A percentile compares a stretch with the other conserved stretches of the same genome.
Evolutionary conservation across 2,329 filamentous ascomycete genomes (phyloP).

Genomic region (Aureobasidium sp.): DNA sequence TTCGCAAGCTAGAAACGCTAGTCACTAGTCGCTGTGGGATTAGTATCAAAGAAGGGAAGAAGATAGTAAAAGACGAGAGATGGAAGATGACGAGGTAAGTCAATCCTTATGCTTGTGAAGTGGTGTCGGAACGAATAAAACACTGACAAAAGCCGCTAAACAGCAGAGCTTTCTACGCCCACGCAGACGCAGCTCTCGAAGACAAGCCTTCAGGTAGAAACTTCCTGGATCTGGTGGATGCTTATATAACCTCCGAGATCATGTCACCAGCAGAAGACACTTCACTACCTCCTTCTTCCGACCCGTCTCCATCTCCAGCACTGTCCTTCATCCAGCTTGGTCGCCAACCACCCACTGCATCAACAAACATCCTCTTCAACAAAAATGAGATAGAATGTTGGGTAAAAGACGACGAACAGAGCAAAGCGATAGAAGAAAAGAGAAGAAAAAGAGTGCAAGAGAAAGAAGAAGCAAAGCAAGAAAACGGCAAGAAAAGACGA

Average conservation of each 20-base stretch:
- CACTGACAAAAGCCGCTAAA: background rate
- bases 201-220: background rate
- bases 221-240: background rate
- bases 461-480: background rate
- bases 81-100: slow-evolving; percentile 4
- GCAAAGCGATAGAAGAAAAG: background rate
- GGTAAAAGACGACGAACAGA: background rate
- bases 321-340: background rate
- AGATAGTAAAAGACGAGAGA: background rate
- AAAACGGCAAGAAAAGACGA: background rate
- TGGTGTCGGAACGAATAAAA: background rate
- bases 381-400: background rate
- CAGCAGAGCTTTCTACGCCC: background rate
- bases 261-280: too few species aligned
- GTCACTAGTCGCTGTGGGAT: background rate
- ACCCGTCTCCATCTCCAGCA: background rate
- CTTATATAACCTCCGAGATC: background rate
- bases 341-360: background rate
- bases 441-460: background rate
- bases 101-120: background rate
- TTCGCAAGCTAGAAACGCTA: background rate
- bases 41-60: background rate
- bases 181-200: background rate
- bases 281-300: background rate
- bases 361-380: background rate